phyloP scores from a whole-genome alignment of 371 early-diverging fungal species.

The Capniomyces stellatus region DNA sequence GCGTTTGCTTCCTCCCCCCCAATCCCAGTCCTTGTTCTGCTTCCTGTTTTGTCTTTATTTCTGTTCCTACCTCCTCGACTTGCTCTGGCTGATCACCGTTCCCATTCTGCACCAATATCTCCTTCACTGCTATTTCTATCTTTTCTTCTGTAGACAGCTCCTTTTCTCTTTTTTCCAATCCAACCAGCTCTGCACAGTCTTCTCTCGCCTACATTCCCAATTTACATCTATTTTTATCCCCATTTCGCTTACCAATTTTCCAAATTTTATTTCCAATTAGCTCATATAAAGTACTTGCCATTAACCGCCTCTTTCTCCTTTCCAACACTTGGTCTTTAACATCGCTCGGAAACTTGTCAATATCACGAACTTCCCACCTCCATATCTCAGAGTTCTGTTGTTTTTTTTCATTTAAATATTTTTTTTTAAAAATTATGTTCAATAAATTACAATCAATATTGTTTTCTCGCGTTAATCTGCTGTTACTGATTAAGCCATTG shows the following conservation, averaged over 20 bases:
- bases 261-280: background rate
- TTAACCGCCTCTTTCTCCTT: background rate
- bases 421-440: background rate
- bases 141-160: background rate
- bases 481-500: background rate
- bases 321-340: background rate
- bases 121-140: background rate
- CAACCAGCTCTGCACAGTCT: background rate
- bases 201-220: background rate
- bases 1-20: background rate
- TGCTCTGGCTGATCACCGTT: too few relatives aligned
- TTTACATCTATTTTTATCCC: background rate
- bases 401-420: background rate
- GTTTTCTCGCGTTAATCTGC: too few relatives aligned
- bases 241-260: background rate
- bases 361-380: slow-evolving; percentile 1
- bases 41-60: background rate
- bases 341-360: background rate
- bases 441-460: too few relatives aligned
- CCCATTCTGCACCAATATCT: too few relatives aligned
- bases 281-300: background rate
- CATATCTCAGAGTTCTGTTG: background rate
- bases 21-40: background rate
- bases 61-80: too few relatives aligned
- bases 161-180: background rate